phyloP scores from a whole-genome alignment of 2,329 filamentous ascomycete genomes.

The Exophiala lecanii-corni region DNA sequence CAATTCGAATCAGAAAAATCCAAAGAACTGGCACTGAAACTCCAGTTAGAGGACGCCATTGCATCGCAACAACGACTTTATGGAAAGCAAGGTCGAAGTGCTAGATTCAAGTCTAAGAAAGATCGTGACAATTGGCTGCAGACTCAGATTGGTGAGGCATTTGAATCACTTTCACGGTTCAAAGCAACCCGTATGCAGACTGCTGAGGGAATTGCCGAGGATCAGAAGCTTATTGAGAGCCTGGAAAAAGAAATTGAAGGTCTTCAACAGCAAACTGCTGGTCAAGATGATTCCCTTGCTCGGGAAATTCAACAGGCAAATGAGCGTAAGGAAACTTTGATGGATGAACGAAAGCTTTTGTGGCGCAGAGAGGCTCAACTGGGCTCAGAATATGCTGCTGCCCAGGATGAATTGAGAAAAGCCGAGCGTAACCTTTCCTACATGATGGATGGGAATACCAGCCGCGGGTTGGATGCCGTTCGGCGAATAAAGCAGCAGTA shows the following conservation, averaged over 20 bases:
- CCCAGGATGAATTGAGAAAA: slow-evolving; percentile 69
- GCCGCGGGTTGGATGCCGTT: slow-evolving; percentile 80
- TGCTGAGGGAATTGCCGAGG: slow-evolving; percentile 70
- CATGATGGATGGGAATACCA: slow-evolving; percentile 85
- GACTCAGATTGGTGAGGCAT: slow-evolving; percentile 74
- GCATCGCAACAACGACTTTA: slow-evolving; percentile 73
- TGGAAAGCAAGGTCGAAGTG: slow-evolving; percentile 84
- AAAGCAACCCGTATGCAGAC: slow-evolving; percentile 82
- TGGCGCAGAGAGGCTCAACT: slow-evolving; percentile 87
- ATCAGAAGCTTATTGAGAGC: slow-evolving; percentile 66
- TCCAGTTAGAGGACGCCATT: slow-evolving; percentile 71
- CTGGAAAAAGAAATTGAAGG: slow-evolving; percentile 69
- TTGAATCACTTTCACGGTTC: slow-evolving; percentile 69
- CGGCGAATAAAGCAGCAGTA: slow-evolving; percentile 74
- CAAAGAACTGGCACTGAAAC: slow-evolving; percentile 65
- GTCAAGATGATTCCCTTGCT: slow-evolving; percentile 65
- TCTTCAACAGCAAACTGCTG: slow-evolving; percentile 67
- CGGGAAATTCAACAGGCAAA: slow-evolving; percentile 72
- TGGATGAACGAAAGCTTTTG: slow-evolving; percentile 81
- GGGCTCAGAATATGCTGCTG: slow-evolving; percentile 69
- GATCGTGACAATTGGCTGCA: slow-evolving; percentile 82
- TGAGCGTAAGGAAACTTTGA: slow-evolving; percentile 70
- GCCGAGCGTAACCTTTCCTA: slow-evolving; percentile 74
- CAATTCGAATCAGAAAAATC: slow-evolving; percentile 68
- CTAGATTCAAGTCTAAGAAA: slow-evolving; percentile 79